A percentile compares a stretch with the other conserved stretches of the same genome.
phyloP scores from a whole-genome alignment of 2,329 filamentous ascomycete species.

The Bimuria novae-zelandiae region DNA sequence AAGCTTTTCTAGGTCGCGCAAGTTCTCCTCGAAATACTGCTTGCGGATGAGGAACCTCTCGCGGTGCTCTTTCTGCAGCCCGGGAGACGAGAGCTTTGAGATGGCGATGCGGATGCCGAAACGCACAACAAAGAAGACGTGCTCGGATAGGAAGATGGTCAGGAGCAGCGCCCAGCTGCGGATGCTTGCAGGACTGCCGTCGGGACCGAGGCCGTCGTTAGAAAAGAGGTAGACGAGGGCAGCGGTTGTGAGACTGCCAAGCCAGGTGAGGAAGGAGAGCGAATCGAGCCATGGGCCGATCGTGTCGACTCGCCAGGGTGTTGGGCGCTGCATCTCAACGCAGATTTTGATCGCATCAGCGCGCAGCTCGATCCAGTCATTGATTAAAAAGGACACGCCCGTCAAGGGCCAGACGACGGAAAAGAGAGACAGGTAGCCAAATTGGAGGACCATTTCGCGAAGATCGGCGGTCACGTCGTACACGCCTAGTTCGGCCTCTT shows the following conservation, averaged over 20 bases:
- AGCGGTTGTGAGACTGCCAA: conserved; percentile 84
- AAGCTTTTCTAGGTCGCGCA: conserved; percentile 59
- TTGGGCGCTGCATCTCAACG: conserved; percentile 83
- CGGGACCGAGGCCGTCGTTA: conserved; percentile 66
- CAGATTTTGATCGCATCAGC: conserved; percentile 95
- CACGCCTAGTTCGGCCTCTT: conserved; percentile 77
- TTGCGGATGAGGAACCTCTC: conserved; percentile 83
- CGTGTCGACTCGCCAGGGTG: conserved; percentile 86
- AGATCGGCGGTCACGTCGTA: conserved; percentile 94
- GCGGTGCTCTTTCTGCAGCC: conserved; percentile 80
- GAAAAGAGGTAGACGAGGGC: conserved; percentile 90
- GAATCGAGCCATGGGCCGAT: conserved; percentile 92
- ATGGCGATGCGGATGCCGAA: conserved; percentile 74
- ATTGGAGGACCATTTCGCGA: conserved; percentile 66
- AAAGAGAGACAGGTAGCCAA: conserved; percentile 87
- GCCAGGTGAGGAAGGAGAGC: conserved; percentile 88
- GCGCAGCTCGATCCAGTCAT: conserved; percentile 95
- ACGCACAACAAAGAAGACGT: conserved; percentile 82
- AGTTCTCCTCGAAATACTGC: conserved; percentile 73
- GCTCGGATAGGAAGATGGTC: conserved; percentile 83
- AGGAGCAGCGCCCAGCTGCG: conserved; percentile 80
- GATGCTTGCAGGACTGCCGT: conserved; percentile 71
- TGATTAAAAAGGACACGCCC: conserved; percentile 83
- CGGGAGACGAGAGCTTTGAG: conserved; percentile 80
- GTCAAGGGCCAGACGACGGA: conserved; percentile 96